Conservation (phyloP, 75 land plant species). For the Gnetum montanum region DNA sequence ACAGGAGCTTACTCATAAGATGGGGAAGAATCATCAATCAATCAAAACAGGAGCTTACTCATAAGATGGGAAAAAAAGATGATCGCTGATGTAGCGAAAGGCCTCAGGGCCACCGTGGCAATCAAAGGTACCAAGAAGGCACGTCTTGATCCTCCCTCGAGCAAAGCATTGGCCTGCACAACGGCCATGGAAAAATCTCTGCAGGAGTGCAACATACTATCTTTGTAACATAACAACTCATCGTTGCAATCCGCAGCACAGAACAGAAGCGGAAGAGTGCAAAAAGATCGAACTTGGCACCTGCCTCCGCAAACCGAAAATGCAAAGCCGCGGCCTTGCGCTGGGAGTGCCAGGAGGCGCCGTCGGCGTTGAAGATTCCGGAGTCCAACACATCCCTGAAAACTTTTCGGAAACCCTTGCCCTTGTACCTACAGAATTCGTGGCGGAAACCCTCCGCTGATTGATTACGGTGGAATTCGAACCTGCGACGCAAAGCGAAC, state of each 20-base stretch:
- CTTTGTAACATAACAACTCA: conserved; percentile 75
- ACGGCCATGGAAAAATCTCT: conserved; percentile 87
- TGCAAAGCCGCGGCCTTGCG: conserved; percentile 9
- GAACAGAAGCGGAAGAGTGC: too few species aligned
- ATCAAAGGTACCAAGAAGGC: conserved; percentile 71
- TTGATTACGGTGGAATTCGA: too few species aligned
- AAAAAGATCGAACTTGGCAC: too few species aligned
- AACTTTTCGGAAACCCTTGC: conserved; percentile 4
- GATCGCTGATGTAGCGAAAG: conserved; percentile 57
- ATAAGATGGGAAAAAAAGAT: conserved; percentile 47
- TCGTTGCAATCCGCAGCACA: conserved; percentile 20
- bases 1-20: too few species aligned
- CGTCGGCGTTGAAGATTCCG: conserved; percentile 20
- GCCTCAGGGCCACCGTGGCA: conserved; percentile 96
- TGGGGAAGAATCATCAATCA: too few species aligned
- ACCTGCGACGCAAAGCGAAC: too few species aligned
- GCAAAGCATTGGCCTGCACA: conserved; percentile 55
- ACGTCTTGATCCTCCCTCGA: conserved; percentile 76
- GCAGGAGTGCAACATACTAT: conserved; percentile 37
- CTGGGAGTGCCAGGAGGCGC: conserved; percentile 2
- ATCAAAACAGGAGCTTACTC: conserved; percentile 34
- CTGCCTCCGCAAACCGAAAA: too few species aligned
- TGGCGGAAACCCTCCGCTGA: conserved; percentile 16
- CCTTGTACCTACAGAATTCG: conserved; percentile 14
- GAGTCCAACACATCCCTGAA: conserved; percentile 18